phyloP scores from a whole-genome alignment of 495 filamentous ascomycete species.

The Penicillium roqueforti region DNA sequence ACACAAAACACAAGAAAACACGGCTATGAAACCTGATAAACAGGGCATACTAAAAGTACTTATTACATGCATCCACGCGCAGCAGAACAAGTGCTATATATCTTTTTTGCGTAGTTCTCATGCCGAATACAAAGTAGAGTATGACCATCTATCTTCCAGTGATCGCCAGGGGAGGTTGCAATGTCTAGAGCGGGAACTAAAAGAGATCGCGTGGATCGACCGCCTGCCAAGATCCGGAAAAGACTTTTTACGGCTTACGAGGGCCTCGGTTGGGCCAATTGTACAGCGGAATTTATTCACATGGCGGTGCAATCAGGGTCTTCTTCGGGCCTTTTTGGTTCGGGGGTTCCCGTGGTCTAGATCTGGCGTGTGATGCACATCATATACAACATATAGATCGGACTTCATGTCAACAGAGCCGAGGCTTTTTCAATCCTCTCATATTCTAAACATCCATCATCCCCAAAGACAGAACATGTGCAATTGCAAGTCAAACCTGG shows the following conservation, averaged over 20 bases:
- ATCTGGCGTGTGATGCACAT: background rate
- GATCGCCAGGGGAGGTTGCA: conserved; percentile 12
- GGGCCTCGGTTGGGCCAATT: background rate
- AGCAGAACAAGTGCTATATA: too few relatives aligned
- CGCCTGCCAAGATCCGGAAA: conserved; percentile 1
- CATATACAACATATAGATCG: background rate
- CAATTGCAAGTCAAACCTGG: background rate
- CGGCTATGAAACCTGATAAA: too few relatives aligned
- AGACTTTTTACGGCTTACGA: background rate
- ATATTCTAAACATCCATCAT: background rate
- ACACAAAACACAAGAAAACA: background rate
- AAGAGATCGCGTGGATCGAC: conserved; percentile 2
- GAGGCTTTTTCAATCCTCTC: background rate
- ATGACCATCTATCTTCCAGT: conserved; percentile 1
- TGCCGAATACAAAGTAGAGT: background rate
- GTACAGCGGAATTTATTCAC: background rate
- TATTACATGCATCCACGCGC: background rate
- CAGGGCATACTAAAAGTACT: background rate
- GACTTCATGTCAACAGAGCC: background rate
- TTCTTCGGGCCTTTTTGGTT: background rate
- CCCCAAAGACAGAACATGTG: background rate
- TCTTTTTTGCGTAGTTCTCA: background rate
- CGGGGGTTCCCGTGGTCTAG: background rate
- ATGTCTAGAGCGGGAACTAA: conserved; percentile 9
- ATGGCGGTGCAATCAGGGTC: background rate